Percentiles rank a stretch among this genome's conserved stretches.
phyloP scores from a whole-genome alignment of 2,329 filamentous ascomycete genomes.

The Thielaviopsis punctulata region DNA sequence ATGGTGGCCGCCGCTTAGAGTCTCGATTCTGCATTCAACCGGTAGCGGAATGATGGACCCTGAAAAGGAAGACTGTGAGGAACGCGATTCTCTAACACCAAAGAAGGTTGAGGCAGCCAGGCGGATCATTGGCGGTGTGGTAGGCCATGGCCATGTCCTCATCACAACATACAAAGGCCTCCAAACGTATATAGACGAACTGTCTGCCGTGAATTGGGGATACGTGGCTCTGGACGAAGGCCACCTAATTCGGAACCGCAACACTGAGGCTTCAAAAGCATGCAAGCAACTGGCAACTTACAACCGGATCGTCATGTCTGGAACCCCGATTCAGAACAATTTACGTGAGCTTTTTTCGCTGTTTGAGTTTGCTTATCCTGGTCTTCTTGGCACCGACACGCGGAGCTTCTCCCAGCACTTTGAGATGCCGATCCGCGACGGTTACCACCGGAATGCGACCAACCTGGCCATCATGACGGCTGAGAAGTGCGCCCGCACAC shows the following conservation, averaged over 20 bases:
- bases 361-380: constrained; percentile 94
- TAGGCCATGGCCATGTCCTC: constrained; percentile 73
- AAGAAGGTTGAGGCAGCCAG: constrained; percentile 51
- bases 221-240: constrained; percentile 93
- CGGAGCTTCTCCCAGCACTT: constrained; percentile 84
- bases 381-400: constrained; percentile 73
- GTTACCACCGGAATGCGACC: constrained; percentile 87
- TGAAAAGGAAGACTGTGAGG: constrained; percentile 37
- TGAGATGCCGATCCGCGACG: constrained; percentile 81
- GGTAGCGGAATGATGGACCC: constrained; percentile 92
- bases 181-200: constrained; percentile 73
- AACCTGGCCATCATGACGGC: constrained; percentile 91
- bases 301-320: constrained; percentile 83
- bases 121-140: constrained; percentile 66
- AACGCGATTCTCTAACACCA: constrained; percentile 26
- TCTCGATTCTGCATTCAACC: constrained; percentile 87
- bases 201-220: constrained; percentile 75
- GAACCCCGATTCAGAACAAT: constrained; percentile 96
- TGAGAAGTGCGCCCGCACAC: constrained; percentile 78
- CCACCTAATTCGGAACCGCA: constrained; percentile 94
- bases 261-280: constrained; percentile 83
- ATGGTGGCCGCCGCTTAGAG: constrained; percentile 98
- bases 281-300: constrained; percentile 86
- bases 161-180: constrained; percentile 92
- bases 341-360: constrained; percentile 88